A percentile compares a stretch with the other conserved stretches of the same genome.
Conservation (phyloP, 805 yeast species). For the Torulaspora gathmanii region DNA sequence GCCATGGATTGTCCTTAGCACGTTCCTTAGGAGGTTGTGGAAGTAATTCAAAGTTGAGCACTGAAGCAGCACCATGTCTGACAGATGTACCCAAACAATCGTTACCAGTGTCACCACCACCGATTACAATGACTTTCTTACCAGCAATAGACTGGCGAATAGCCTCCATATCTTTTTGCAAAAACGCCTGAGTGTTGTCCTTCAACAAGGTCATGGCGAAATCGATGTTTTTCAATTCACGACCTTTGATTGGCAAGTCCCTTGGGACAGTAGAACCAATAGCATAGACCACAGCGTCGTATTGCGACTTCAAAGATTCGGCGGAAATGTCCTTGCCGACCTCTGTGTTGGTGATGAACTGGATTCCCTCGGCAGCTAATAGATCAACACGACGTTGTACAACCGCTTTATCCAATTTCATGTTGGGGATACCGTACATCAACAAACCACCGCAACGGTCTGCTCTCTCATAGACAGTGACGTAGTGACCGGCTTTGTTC, state of each 20-base stretch:
- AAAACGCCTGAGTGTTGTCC: constrained; percentile 83
- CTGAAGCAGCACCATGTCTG: constrained; percentile 94
- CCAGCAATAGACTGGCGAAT: constrained; percentile 69
- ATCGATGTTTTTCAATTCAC: constrained; percentile 83
- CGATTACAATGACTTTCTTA: constrained; percentile 91
- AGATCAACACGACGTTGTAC: constrained; percentile 91
- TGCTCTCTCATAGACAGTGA: constrained; percentile 87
- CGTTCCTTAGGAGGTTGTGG: constrained; percentile 87
- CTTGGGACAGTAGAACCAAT: constrained; percentile 97
- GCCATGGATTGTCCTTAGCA: constrained; percentile 98
- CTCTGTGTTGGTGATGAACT: constrained; percentile 68
- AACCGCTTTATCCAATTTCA: constrained; percentile 91
- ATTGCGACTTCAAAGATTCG: constrained; percentile 55
- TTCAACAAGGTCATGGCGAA: constrained; percentile 91
- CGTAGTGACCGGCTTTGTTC: constrained; percentile 91
- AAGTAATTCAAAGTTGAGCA: constrained; percentile 85
- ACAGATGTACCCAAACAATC: constrained; percentile 97
- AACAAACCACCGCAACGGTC: constrained; percentile 95
- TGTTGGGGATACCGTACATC: constrained; percentile 99
- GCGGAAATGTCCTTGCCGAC: constrained; percentile 80
- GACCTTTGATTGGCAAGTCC: constrained; percentile 90
- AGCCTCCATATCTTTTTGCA: constrained; percentile 73
- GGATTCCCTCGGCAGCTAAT: constrained; percentile 84
- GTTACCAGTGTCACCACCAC: constrained; percentile 99
- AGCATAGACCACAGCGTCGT: constrained; percentile 85